A percentile compares a stretch with the other conserved stretches of the same genome.
These are phyloP conservation scores for Chiua virens DNA, from an alignment of 768 basidiomycete genomes.

Conservation along the genomic window DNA sequence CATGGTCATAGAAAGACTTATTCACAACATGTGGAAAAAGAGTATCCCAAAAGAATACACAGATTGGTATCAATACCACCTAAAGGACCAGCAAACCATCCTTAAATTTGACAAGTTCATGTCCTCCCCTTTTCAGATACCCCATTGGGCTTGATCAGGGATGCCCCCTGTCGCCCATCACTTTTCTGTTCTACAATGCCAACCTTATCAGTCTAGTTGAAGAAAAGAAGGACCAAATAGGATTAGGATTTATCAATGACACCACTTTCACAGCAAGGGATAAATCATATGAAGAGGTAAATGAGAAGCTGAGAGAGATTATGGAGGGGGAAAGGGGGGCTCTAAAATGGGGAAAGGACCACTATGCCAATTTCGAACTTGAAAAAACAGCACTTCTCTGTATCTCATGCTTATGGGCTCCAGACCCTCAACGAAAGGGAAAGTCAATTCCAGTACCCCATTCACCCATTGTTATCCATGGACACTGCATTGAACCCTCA, in stretches of 20 bases:
- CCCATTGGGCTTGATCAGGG: no score
- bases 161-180: no score
- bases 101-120: constrained; percentile 28
- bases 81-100: background rate
- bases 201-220: constrained; percentile 11
- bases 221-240: background rate
- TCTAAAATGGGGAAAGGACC: no score
- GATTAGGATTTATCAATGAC: constrained; percentile 7
- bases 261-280: background rate
- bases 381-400: background rate
- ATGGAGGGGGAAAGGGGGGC: background rate
- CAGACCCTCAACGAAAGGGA: no score
- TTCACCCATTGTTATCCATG: background rate
- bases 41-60: no score
- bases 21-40: no score
- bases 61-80: background rate
- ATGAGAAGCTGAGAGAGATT: background rate
- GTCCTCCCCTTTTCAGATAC: constrained; percentile 14
- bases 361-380: no score
- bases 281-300: background rate
- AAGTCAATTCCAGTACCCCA: no score
- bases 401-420: no score
- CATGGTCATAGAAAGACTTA: no score
- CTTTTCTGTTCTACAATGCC: no score
- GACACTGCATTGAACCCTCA: constrained; percentile 17